Evolutionary conservation across 352 stramenopile genomes (phyloP).

Genomic region (Phytopythium cucurbitacearum): DNA sequence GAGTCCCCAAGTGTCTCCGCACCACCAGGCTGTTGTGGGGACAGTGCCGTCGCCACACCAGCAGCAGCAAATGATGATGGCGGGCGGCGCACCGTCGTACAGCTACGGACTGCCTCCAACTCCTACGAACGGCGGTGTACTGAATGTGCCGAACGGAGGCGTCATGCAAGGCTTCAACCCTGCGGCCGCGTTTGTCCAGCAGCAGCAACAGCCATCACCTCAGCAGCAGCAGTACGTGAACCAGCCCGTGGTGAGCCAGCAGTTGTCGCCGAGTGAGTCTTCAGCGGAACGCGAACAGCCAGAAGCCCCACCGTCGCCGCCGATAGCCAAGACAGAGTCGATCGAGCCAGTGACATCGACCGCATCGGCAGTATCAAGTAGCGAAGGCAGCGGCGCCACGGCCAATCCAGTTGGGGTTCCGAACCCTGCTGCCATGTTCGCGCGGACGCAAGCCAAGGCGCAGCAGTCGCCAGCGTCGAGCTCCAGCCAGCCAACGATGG

Average conservation of each 20-base stretch:
- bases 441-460: constrained; percentile 27
- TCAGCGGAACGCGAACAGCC: constrained; percentile 18
- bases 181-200: constrained; percentile 35
- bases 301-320: constrained; percentile 19
- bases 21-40: constrained; percentile 10
- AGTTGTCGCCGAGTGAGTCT: too few relatives aligned
- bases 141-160: constrained; percentile 13
- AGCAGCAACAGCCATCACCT: constrained; percentile 21
- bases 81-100: constrained; percentile 12
- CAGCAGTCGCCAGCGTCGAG: constrained; percentile 13
- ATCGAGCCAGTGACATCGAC: constrained; percentile 8
- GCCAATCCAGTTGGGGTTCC: constrained; percentile 11
- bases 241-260: constrained; percentile 6
- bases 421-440: constrained; percentile 64
- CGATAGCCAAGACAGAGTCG: constrained; percentile 11
- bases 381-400: too few relatives aligned
- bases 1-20: constrained; percentile 17
- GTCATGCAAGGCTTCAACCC: constrained; percentile 26
- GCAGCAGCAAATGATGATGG: constrained; percentile 27
- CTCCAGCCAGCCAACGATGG: constrained; percentile 7
- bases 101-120: constrained; percentile 20
- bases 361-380: not conserved
- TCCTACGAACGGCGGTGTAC: constrained; percentile 14
- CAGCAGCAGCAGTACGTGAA: constrained; percentile 17
- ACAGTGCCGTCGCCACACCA: constrained; percentile 20